Base-by-base conservation (phyloP, 225 moss, liverwort and hornwort genomes). In the Takakia lepidozioides region DNA sequence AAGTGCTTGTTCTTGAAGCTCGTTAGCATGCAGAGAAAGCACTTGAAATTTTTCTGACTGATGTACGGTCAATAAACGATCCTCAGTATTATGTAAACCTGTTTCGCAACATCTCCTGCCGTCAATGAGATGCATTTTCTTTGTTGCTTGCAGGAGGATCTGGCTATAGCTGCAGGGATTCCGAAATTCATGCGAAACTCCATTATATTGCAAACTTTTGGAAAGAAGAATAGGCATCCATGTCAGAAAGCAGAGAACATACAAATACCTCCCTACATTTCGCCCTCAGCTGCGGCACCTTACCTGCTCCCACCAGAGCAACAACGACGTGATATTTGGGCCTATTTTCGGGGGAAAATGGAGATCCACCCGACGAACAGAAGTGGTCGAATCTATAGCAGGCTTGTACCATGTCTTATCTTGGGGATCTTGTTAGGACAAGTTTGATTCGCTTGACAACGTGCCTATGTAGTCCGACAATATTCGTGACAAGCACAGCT, bases 361-460 rank as follows among this genome's bases (percentile, higher is more conserved):
- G 95, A 95, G 69, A 71, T 95, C 19, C 86, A 90, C 60, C 90
- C 95, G 16, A 90, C 78, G 58, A 90, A 74, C 52, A 70, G 84
- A 18, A 95, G 76, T 44, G 95, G 95, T 52, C 65, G 69, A 9
- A 55, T 90, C 49, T 95, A 95, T 68, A 87, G 95, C 77, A 90
- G 82, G 86, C 80, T 49, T n/a, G n/a, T n/a, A n/a, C n/a, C n/a
- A n/a, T n/a, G n/a, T n/a, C n/a, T n/a, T n/a, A n/a, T n/a, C n/a
- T n/a, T n/a, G n/a, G n/a, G n/a, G n/a, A n/a, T n/a, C n/a, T n/a
- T n/a, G n/a, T n/a, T n/a, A n/a, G n/a, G n/a, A n/a, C n/a, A n/a
- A n/a, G n/a, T n/a, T n/a, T n/a, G n/a, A n/a, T n/a, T n/a, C n/a
- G n/a, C n/a, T n/a, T n/a, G n/a, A n/a, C n/a, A n/a, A n/a, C n/a